A percentile compares a stretch with the other conserved stretches of the same genome.
Evolutionary conservation across 441 rosid species (phyloP).

Genomic region (Croton laevigatus): DNA sequence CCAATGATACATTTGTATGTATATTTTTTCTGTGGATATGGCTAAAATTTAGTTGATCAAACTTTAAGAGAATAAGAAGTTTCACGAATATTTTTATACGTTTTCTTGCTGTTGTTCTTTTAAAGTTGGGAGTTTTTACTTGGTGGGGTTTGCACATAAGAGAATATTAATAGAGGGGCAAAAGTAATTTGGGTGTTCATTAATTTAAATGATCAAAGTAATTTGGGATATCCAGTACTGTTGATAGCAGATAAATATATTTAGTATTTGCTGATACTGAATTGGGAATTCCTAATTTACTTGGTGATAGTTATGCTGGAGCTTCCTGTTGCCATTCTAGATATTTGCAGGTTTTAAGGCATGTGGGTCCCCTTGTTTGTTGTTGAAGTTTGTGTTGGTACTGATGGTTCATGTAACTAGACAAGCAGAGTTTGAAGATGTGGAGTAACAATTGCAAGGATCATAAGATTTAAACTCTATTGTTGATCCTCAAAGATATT

Average conservation of each 20-base stretch:
- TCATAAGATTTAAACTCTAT: conserved; percentile 8
- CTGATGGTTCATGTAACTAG: conserved; percentile 14
- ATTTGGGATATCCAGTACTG: not conserved
- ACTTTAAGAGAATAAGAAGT: not conserved
- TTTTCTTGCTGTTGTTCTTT: not conserved
- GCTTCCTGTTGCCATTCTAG: conserved; percentile 7
- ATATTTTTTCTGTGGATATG: not conserved
- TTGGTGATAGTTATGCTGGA: not conserved
- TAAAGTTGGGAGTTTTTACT: conserved; percentile 8
- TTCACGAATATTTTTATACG: not conserved
- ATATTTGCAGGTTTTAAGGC: conserved; percentile 12
- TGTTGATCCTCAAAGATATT: conserved; percentile 19
- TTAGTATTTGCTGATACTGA: conserved; percentile 5
- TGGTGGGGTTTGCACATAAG: not conserved
- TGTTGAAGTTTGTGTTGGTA: conserved; percentile 11
- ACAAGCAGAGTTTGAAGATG: conserved; percentile 1
- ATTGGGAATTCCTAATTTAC: not conserved
- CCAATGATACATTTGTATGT: conserved; percentile 20
- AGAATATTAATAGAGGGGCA: not conserved
- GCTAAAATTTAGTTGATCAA: conserved; percentile 7
- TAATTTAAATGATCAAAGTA: conserved; percentile 3
- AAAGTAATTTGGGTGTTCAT: conserved; percentile 21
- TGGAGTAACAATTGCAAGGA: conserved; percentile 5
- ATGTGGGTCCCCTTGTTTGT: not conserved
- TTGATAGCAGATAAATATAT: not conserved